These are phyloP conservation scores for Tillandsia fasciculata DNA, from an alignment of 176 grass and related monocot species.

Conservation along the genomic window DNA sequence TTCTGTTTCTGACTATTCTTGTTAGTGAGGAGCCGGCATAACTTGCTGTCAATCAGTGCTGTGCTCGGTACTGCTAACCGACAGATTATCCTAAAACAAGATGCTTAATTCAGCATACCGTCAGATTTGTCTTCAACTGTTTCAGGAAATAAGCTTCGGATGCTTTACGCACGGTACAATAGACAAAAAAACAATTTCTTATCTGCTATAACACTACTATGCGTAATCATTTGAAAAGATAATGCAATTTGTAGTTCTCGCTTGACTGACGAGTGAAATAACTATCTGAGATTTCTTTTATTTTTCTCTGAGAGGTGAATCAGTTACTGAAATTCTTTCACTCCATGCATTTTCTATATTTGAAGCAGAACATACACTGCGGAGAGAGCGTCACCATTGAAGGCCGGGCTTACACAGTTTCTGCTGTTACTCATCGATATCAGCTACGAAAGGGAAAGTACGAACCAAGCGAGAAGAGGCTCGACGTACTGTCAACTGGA, in stretches of 20 bases:
- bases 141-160: too few species aligned
- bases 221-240: too few species aligned
- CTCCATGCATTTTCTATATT: background rate
- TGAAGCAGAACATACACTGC: conserved; percentile 80
- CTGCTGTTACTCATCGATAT: conserved; percentile 72
- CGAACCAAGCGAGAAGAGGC: conserved; percentile 87
- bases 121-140: too few species aligned
- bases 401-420: conserved; percentile 72
- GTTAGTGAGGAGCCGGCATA: too few species aligned
- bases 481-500: conserved; percentile 78
- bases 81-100: too few species aligned
- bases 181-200: too few species aligned
- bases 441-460: conserved; percentile 89
- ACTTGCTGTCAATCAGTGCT: too few species aligned
- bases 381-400: conserved; percentile 93
- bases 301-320: background rate
- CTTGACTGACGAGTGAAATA: background rate
- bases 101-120: too few species aligned
- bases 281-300: background rate
- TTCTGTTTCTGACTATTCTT: too few species aligned
- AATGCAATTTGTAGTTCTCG: background rate
- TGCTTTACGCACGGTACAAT: too few species aligned
- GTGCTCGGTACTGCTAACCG: too few species aligned
- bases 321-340: background rate
- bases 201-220: too few species aligned